phyloP scores from a whole-genome alignment of 495 filamentous ascomycete genomes.

The Delitschia confertaspora region DNA sequence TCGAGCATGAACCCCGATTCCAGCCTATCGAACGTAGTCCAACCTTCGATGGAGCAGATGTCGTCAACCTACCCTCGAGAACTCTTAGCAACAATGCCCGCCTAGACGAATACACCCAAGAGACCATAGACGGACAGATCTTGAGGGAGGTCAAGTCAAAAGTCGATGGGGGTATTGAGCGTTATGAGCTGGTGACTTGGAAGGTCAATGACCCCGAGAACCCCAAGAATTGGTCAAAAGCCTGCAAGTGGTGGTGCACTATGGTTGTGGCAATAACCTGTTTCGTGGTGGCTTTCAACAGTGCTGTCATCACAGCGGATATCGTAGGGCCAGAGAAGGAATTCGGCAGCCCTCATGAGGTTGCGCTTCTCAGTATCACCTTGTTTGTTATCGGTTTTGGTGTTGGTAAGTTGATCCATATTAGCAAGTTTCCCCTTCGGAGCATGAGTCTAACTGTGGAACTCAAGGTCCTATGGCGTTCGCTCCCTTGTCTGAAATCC shows the following conservation, averaged over 20 bases:
- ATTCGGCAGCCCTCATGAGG: constrained; percentile 58
- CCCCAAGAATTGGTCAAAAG: constrained; percentile 60
- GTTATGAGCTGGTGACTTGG: constrained; percentile 68
- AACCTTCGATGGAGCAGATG: constrained; percentile 19
- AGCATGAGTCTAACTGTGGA: not conserved
- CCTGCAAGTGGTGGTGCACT: constrained; percentile 58
- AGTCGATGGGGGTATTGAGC: constrained; percentile 42
- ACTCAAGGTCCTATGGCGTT: constrained; percentile 62
- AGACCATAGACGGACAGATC: constrained; percentile 52
- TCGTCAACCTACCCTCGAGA: constrained; percentile 53
- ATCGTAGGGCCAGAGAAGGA: constrained; percentile 47
- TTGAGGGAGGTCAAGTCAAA: constrained; percentile 46
- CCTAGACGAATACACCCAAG: constrained; percentile 54
- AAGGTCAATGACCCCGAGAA: constrained; percentile 55
- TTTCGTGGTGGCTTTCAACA: constrained; percentile 57
- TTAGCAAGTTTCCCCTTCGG: constrained; percentile 2
- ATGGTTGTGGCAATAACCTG: constrained; percentile 57
- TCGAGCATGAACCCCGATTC: constrained; percentile 3
- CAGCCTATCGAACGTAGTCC: constrained; percentile 3
- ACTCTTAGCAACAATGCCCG: constrained; percentile 51
- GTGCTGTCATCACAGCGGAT: constrained; percentile 60
- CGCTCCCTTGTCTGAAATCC: constrained; percentile 65
- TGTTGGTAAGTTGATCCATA: constrained; percentile 43
- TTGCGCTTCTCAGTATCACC: constrained; percentile 56
- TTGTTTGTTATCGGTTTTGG: constrained; percentile 72